phyloP scores from a whole-genome alignment of 2,329 filamentous ascomycete species.

The Exophiala oligosperma region DNA sequence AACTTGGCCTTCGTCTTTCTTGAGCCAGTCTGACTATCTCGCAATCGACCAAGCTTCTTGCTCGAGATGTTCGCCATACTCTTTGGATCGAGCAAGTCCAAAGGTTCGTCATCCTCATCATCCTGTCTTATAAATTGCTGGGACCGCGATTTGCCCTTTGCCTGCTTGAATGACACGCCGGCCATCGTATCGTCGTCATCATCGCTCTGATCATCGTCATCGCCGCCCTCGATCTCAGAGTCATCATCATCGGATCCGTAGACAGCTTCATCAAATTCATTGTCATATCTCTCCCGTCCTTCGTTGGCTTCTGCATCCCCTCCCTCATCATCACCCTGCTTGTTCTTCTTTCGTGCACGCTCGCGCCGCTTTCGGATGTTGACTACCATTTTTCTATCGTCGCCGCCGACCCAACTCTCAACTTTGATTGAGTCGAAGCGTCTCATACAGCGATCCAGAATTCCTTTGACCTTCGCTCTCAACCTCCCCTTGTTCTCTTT shows the following conservation, averaged over 20 bases:
- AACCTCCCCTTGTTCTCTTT: conserved; percentile 98
- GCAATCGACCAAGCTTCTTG: conserved; percentile 31
- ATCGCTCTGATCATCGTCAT: conserved; percentile 42
- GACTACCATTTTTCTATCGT: conserved; percentile 79
- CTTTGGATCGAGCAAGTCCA: conserved; percentile 86
- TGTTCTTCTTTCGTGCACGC: conserved; percentile 85
- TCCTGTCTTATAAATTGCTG: conserved; percentile 83
- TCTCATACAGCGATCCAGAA: conserved; percentile 89
- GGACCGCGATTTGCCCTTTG: conserved; percentile 56
- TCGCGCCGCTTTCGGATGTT: conserved; percentile 97
- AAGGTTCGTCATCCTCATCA: conserved; percentile 77
- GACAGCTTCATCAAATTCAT: conserved; percentile 93
- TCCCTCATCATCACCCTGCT: conserved; percentile 60
- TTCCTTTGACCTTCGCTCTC: conserved; percentile 96
- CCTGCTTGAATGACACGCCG: conserved; percentile 26
- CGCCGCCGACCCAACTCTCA: conserved; percentile 69
- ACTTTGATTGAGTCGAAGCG: conserved; percentile 83
- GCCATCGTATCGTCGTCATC: conserved; percentile 28
- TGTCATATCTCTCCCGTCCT: conserved; percentile 69
- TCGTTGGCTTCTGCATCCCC: conserved; percentile 53
- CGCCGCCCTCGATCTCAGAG: conserved; percentile 51
- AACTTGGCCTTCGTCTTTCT: conserved; percentile 44
- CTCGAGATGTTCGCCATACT: conserved; percentile 85
- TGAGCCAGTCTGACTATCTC: conserved; percentile 41
- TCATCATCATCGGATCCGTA: conserved; percentile 71